Percentiles rank a stretch among this genome's conserved stretches.
Conservation (phyloP, 2,329 filamentous ascomycete species). For the Arthrobotrys conoides region DNA sequence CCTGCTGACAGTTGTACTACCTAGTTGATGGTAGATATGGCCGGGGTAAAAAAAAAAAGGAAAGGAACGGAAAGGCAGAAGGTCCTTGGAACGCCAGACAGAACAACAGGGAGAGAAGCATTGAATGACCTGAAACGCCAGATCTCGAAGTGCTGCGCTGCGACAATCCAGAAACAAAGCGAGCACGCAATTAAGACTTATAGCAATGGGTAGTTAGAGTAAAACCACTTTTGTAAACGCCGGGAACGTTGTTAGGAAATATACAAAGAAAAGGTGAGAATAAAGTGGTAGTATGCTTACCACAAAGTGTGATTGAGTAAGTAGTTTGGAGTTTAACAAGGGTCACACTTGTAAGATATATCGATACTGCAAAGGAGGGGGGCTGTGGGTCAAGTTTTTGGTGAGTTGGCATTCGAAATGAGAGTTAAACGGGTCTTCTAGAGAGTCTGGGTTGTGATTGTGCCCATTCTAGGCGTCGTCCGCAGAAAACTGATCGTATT, state of each 20-base stretch:
- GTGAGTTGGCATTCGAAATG: neutral
- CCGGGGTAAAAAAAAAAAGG: neutral
- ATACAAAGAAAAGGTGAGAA: neutral
- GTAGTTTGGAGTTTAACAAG: neutral
- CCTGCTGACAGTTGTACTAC: constrained; percentile 1
- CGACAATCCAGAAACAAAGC: neutral
- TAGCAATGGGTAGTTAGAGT: neutral
- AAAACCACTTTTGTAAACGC: constrained; percentile 27
- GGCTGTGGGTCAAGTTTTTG: neutral
- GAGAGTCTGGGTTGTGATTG: neutral
- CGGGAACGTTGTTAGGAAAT: neutral
- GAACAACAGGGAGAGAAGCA: neutral
- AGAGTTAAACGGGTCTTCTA: neutral
- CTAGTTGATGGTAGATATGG: neutral
- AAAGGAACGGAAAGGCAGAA: neutral
- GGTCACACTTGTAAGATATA: neutral
- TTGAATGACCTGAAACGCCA: constrained; percentile 12
- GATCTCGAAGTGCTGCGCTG: constrained; percentile 10
- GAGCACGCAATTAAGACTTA: constrained; percentile 3
- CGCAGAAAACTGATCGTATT: neutral
- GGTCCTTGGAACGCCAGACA: constrained; percentile 20
- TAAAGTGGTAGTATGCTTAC: neutral
- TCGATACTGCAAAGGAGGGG: neutral
- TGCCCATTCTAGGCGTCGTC: neutral
- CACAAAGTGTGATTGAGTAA: neutral